Evolutionary conservation across 1,284 basidiomycete genomes (phyloP), one percentile per base, ranked within the genome.

Genomic region (Trichosporon coremiiforme): DNA sequence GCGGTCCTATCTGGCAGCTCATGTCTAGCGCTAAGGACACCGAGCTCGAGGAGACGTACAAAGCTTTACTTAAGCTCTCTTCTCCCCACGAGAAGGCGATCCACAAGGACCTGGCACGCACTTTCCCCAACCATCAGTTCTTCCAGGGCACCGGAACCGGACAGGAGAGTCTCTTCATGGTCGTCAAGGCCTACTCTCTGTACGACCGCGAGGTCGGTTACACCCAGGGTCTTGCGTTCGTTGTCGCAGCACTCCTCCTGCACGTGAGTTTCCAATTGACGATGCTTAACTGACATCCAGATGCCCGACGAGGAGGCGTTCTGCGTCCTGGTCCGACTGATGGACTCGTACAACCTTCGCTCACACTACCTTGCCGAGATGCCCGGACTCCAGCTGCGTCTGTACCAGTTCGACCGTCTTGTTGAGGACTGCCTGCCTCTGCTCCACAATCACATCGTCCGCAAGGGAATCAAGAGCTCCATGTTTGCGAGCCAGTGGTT

Each of bases 251-350:
- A 29, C 84, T 99, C 20, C 84, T 99, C 20, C 86, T 99, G 29
- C 97, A 98, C 78, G 94, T 94, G 78, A 77, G 90, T 77, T 17
- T 5, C 3, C 20, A 20, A 2, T 45, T 70, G 76, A n/a, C n/a
- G 57, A 75, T 66, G 2, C 20, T 20, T 75, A n/a, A n/a, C n/a
- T n/a, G n/a, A n/a, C n/a, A n/a, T n/a, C n/a, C n/a, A 97, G 94
- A 97, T 98, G 95, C 95, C 95, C 17, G 95, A 98, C 75, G 95
- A 98, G 84, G 96, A 99, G 83, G 96, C 96, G 0, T 99, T 99
- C 81, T 95, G 91, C 75, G 89, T 98, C 4, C 87, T 99, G 17
- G 94, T 98, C 20, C 87, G 96, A 68, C 84, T 99, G 17, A 99
- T 99, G 96, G 88, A 97, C 75, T 91, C 93, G 4, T 99, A 99